These are phyloP conservation scores for Acarospora socialis DNA, from an alignment of 2,329 filamentous ascomycete genomes.

Conservation along the genomic window DNA sequence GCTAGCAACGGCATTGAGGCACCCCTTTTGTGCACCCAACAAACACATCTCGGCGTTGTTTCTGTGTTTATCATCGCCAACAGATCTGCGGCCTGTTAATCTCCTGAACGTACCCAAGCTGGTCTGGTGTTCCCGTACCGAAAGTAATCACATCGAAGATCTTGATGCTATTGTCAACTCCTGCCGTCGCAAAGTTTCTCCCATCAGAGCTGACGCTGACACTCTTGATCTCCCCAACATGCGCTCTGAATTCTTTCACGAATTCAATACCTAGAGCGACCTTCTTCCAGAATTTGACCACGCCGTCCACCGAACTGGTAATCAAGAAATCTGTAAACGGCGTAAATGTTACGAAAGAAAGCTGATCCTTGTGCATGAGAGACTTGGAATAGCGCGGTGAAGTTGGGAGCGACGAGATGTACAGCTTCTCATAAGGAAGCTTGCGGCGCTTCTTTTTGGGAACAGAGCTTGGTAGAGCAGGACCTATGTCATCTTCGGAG, in stretches of 20 bases:
- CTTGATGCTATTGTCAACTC: conserved; percentile 63
- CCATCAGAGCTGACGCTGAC: conserved; percentile 82
- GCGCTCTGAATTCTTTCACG: conserved; percentile 92
- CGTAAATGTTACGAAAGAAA: conserved; percentile 77
- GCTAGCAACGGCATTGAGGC: conserved; percentile 79
- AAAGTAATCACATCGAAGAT: conserved; percentile 77
- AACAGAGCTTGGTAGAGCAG: conserved; percentile 66
- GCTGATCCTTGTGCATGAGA: conserved; percentile 94
- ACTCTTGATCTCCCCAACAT: conserved; percentile 65
- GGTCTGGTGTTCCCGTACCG: conserved; percentile 34
- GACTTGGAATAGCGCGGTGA: conserved; percentile 81
- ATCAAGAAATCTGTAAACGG: conserved; percentile 89
- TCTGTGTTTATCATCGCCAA: conserved; percentile 69
- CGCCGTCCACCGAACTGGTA: conserved; percentile 84
- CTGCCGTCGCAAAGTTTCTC: conserved; percentile 81
- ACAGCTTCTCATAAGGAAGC: conserved; percentile 88
- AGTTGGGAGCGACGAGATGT: conserved; percentile 73
- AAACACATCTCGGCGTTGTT: conserved; percentile 62
- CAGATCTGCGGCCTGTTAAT: conserved; percentile 41
- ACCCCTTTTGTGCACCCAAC: conserved; percentile 81
- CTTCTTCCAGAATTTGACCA: conserved; percentile 99
- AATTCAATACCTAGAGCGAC: conserved; percentile 81
- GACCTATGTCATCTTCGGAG: conserved; percentile 85
- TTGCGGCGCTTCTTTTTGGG: conserved; percentile 76
- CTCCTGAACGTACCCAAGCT: conserved; percentile 1